A percentile compares a stretch with the other conserved stretches of the same genome.
Conservation (phyloP, 1,284 basidiomycete species). For the Pseudozyma sp. region DNA sequence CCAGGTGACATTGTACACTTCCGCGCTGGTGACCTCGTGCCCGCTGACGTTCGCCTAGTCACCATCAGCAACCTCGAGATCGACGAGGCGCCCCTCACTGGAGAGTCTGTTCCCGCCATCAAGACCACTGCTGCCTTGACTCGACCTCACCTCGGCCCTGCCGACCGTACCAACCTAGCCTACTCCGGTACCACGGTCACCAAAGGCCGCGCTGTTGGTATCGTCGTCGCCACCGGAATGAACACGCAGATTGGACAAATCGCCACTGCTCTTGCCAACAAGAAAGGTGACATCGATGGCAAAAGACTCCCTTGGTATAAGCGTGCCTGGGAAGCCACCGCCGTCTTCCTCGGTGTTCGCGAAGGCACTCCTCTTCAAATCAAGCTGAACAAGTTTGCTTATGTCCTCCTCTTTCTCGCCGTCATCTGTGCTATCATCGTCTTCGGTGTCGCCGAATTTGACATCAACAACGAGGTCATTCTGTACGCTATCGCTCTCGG, state of each 20-base stretch:
- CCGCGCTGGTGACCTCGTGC: constrained; percentile 57
- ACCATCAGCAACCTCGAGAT: constrained; percentile 60
- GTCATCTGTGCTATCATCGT: constrained; percentile 71
- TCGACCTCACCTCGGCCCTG: constrained; percentile 48
- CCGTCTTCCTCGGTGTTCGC: constrained; percentile 70
- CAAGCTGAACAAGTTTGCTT: constrained; percentile 76
- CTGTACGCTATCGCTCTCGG: constrained; percentile 70
- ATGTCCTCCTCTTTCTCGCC: constrained; percentile 74
- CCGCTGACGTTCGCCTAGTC: constrained; percentile 62
- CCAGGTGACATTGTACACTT: constrained; percentile 74
- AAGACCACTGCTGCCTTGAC: constrained; percentile 50
- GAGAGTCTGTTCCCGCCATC: constrained; percentile 60
- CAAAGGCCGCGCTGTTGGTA: constrained; percentile 59
- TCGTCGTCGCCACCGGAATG: constrained; percentile 60
- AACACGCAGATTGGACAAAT: constrained; percentile 62
- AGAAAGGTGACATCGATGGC: constrained; percentile 29
- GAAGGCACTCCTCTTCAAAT: constrained; percentile 76
- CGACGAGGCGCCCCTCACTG: constrained; percentile 63
- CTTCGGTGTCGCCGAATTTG: constrained; percentile 73
- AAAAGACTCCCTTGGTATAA: constrained; percentile 35
- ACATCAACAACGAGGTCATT: constrained; percentile 70
- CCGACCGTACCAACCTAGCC: constrained; percentile 59
- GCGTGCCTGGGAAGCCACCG: constrained; percentile 53
- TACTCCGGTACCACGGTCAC: constrained; percentile 62
- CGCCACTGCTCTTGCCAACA: constrained; percentile 56